Evolutionary conservation across 2,329 filamentous ascomycete genomes (phyloP), one percentile per base, ranked within the genome.

Genomic region (Colletotrichum sp.): DNA sequence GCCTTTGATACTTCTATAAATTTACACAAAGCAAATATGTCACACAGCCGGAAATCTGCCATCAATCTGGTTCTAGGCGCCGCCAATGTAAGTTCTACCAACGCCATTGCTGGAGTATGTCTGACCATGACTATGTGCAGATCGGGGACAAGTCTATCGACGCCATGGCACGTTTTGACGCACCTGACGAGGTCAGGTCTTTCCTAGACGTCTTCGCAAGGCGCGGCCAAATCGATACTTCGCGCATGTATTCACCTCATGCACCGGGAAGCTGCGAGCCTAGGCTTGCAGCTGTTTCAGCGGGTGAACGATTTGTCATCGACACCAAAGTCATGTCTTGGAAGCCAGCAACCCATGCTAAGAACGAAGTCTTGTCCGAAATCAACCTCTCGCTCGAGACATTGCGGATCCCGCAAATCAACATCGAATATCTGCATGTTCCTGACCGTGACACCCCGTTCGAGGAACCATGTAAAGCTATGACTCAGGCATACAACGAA

Each of bases 371-470:
- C 26, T 73, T 80, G 1, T 66, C 76, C 8, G 80, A 81, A 24
- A 80, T 87, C 13, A 75, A 84, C 7, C 74, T 68, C 3, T 85
- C 84, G 5, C 79, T 86, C 5, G 78, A 80, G 2, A 80, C 71
- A 0, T 77, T 86, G 2, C 79, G 81, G 15, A 57, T 76, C 30
- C 52, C 71, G 18, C 57, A 76, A 55, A 79, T 85, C 34, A 81
- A 85, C 71, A 78, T 85, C 26, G 83, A 84, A 79, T 86, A 85
- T 68, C 84, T 87, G n/a, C 87, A 89, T 77, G 82, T 83, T 6
- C 87, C 87, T 1, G 88, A 90, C 76, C 82, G 86, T 4, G 69
- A 80, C 3, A 87, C 87, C 0, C 83, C 85, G 1, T 83, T 87
- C 43, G 83, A 85, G 66, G 86, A 88, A 32, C 82, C 85, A 0